Conservation (phyloP, 495 filamentous ascomycete species). For the Penicillium flavigenum region DNA sequence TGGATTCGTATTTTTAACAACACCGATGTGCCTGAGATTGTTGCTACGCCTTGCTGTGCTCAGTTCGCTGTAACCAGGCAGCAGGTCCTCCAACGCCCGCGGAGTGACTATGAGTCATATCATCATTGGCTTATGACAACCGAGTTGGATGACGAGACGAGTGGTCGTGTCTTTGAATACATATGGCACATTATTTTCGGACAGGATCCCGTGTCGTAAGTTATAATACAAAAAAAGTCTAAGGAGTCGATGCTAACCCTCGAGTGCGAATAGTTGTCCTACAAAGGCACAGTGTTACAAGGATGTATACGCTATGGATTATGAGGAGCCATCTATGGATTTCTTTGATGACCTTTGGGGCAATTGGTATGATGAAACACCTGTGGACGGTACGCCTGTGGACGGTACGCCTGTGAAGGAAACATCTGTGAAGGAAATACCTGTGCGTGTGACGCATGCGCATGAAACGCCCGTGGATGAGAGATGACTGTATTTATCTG, state of each 20-base stretch:
- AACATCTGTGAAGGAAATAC: not conserved
- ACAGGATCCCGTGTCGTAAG: slow-evolving; percentile 39
- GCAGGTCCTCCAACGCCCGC: slow-evolving; percentile 47
- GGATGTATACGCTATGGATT: slow-evolving; percentile 34
- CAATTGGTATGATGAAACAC: slow-evolving; percentile 6
- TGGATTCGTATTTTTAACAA: slow-evolving; percentile 50
- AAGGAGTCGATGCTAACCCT: slow-evolving; percentile 8
- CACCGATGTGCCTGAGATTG: slow-evolving; percentile 41
- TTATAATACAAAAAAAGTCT: slow-evolving; percentile 1
- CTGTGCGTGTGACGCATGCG: not conserved
- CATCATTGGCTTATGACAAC: slow-evolving; percentile 63
- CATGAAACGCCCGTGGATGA: not conserved
- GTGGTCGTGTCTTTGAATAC: slow-evolving; percentile 68
- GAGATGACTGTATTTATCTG: slow-evolving; percentile 8
- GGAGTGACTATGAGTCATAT: slow-evolving; percentile 54
- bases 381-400: not conserved
- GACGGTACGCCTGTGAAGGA: not conserved
- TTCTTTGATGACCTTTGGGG: slow-evolving; percentile 8
- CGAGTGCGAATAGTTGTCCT: slow-evolving; percentile 28
- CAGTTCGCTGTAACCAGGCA: slow-evolving; percentile 66
- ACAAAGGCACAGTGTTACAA: slow-evolving; percentile 30
- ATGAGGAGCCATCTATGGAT: slow-evolving; percentile 8
- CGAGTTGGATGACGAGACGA: slow-evolving; percentile 53
- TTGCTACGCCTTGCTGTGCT: slow-evolving; percentile 62
- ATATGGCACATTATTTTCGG: slow-evolving; percentile 69